Base-by-base conservation (phyloP, 352 stramenopile genomes). In the Elongisporangium undulatum region DNA sequence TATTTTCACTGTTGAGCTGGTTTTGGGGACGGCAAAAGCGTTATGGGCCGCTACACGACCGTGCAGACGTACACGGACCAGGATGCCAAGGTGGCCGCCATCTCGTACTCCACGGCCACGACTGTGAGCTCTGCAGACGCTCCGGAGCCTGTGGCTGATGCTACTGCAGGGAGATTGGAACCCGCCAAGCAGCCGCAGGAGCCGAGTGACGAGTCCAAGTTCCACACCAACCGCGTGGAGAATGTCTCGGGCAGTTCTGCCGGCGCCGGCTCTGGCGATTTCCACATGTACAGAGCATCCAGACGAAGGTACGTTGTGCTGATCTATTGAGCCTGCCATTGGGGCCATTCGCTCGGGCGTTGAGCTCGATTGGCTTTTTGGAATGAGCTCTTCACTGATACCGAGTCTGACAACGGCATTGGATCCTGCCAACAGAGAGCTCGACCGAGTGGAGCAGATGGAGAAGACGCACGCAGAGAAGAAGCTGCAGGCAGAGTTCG, bases 221-320 rank as follows among this genome's bases (percentile, higher is more conserved):
- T 88, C 51, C 63, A 61, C 45, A 65, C 87, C 5, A 92, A 88
- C 63, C 83, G 82, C 58, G 94, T 98, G 6, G 82, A 98, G 50
- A 99, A 99, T 73, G 93, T 98, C 9, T 97, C 97, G 26, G 96
- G 96, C 29, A 98, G 90, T 60, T 94, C 87, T 0, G 94, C 95
- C 0, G 96, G 96, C 49, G 95, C 96, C 15, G 94, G 95, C 6
- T 98, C 89, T 20, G 94, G 96, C 53, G 96, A 99, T 50, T 99
- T 99, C 69, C 96, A 99, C 83, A 93, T 97, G 65, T 99, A 99
- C 66, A 90, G 95, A 48, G 92, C 97, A n/a, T 75, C 93, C 0
- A 81, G 96, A 17, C 87, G 94, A 75, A 62, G 84, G 84, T 90
- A 50, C 16, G 60, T 58, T 22, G 23, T 5, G 23, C 23, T 6